These are phyloP conservation scores for Pistacia vera DNA, from an alignment of 345 rosid genomes.

Conservation along the genomic window DNA sequence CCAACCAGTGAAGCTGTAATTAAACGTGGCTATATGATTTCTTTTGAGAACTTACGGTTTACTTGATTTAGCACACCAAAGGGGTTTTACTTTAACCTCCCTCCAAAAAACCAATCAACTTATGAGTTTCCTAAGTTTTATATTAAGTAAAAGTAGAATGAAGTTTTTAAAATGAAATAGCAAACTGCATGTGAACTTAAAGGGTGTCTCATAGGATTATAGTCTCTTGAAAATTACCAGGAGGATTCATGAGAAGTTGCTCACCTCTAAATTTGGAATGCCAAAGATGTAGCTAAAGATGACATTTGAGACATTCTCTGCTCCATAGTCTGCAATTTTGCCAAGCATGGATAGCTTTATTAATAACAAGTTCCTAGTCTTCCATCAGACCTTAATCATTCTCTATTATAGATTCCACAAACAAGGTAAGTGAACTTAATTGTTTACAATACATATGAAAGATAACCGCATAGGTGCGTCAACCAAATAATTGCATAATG, in stretches of 20 bases:
- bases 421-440: background rate
- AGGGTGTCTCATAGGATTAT: too few relatives aligned
- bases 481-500: background rate
- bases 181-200: too few relatives aligned
- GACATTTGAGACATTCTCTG: conserved; percentile 54
- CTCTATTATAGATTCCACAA: conserved; percentile 1
- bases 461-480: background rate
- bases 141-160: background rate
- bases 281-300: conserved; percentile 56
- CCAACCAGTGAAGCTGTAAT: background rate
- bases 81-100: background rate
- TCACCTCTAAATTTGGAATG: conserved; percentile 72
- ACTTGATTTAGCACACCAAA: background rate
- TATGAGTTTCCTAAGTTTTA: background rate
- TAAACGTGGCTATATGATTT: background rate
- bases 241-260: conserved; percentile 17
- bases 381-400: background rate
- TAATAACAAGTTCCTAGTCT: conserved; percentile 2
- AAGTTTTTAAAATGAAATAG: background rate
- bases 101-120: background rate
- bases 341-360: background rate
- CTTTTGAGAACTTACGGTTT: background rate
- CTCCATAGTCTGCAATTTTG: conserved; percentile 50
- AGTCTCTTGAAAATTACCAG: too few relatives aligned
- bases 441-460: background rate